These are phyloP conservation scores for Boletus vermiculosoides DNA, from an alignment of 768 basidiomycete genomes.

Conservation along the genomic window DNA sequence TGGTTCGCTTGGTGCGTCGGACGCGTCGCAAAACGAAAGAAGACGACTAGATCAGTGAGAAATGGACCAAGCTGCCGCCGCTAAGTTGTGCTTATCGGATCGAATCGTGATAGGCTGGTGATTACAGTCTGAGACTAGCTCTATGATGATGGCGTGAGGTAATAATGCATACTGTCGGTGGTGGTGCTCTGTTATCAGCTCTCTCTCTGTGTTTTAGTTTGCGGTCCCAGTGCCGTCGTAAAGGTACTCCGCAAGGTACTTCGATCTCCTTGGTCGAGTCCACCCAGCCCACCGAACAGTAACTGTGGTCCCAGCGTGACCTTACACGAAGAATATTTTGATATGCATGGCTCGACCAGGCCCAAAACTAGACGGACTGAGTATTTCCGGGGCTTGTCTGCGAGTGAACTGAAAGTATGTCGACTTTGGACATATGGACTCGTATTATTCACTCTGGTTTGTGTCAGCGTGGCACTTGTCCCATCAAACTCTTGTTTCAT, in stretches of 20 bases:
- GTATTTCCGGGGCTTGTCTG: background rate
- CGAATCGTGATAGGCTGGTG: no score
- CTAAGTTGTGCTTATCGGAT: no score
- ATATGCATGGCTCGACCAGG: background rate
- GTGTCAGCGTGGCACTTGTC: background rate
- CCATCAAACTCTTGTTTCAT: background rate
- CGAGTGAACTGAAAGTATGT: background rate
- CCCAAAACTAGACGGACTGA: no score
- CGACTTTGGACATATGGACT: background rate
- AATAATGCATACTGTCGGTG: no score
- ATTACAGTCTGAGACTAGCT: no score
- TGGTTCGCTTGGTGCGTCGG: no score
- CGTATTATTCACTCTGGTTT: background rate
- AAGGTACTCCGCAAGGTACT: conserved; percentile 38
- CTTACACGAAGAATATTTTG: conserved; percentile 33
- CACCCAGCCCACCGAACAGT: conserved; percentile 27
- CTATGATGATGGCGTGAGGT: no score
- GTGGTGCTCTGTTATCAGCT: conserved; percentile 27
- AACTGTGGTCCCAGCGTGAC: conserved; percentile 35
- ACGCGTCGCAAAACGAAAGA: no score
- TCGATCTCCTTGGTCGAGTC: conserved; percentile 24
- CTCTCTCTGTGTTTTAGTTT: conserved; percentile 11
- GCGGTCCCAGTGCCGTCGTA: conserved; percentile 40
- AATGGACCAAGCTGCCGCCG: no score
- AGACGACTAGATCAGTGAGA: no score